Percentiles rank a stretch among this genome's conserved stretches.
Conservation (phyloP, 257 asterid species). For the Solanum medicagineum region DNA sequence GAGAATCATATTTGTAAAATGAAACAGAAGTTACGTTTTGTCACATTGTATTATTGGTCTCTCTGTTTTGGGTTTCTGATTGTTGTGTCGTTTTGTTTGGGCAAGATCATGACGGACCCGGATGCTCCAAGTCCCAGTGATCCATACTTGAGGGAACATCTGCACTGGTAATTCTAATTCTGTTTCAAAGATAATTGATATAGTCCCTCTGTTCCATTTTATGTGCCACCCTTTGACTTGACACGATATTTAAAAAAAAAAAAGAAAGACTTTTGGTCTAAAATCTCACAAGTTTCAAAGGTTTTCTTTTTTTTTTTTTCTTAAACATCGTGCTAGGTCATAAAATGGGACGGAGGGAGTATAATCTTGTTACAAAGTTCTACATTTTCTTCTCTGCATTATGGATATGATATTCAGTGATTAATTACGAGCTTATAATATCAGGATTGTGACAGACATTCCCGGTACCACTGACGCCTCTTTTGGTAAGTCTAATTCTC, state of each 20-base stretch:
- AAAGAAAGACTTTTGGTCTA: too few relatives aligned
- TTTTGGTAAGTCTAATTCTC: slow-evolving; percentile 34
- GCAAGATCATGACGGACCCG: slow-evolving; percentile 81
- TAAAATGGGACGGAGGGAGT: too few relatives aligned
- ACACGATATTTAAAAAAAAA: too few relatives aligned
- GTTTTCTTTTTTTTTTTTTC: too few relatives aligned
- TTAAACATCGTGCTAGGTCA: too few relatives aligned
- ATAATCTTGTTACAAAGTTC: background rate
- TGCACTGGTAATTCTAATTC: slow-evolving; percentile 48
- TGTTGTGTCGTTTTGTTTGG: background rate
- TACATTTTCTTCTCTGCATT: background rate
- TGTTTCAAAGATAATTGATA: too few relatives aligned
- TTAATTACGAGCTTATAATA: background rate
- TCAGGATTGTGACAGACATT: slow-evolving; percentile 75
- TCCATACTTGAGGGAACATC: slow-evolving; percentile 81
- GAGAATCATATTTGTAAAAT: too few relatives aligned
- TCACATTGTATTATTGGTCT: background rate
- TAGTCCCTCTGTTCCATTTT: too few relatives aligned
- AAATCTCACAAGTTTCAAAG: too few relatives aligned
- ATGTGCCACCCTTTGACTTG: too few relatives aligned
- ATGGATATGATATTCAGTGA: background rate
- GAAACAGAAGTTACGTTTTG: background rate
- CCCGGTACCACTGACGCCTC: slow-evolving; percentile 81
- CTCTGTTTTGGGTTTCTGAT: slow-evolving; percentile 8
- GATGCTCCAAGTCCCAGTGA: slow-evolving; percentile 92